A percentile compares a stretch with the other conserved stretches of the same genome.
Conservation (phyloP, 345 rosid species). For the Syzygium aqueum region DNA sequence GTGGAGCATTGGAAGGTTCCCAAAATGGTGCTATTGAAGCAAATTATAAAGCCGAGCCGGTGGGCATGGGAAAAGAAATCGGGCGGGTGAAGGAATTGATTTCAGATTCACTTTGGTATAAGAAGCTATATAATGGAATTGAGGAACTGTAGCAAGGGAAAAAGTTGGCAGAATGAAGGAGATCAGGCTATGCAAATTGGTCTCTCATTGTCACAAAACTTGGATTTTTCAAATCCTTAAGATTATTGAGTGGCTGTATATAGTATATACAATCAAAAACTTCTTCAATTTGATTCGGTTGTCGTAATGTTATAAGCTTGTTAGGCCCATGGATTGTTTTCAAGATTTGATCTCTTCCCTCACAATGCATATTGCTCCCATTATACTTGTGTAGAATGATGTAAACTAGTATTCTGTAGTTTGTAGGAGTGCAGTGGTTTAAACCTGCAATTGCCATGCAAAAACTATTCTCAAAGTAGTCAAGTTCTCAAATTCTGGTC, state of each 20-base stretch:
- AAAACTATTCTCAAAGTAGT: background rate
- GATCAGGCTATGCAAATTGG: background rate
- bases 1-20: slow-evolving; percentile 95
- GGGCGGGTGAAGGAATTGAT: slow-evolving; percentile 4
- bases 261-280: background rate
- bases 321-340: background rate
- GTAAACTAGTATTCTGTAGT: background rate
- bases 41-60: slow-evolving; percentile 62
- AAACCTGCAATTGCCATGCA: background rate
- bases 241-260: background rate
- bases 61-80: slow-evolving; percentile 17
- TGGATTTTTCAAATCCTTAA: background rate
- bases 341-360: background rate
- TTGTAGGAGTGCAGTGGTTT: background rate
- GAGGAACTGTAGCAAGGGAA: background rate
- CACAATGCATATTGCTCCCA: background rate
- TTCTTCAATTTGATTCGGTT: background rate
- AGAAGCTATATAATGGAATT: background rate
- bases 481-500: background rate
- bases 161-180: background rate
- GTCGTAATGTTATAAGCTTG: background rate
- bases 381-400: background rate
- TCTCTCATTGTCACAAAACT: background rate
- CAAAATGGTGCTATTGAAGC: slow-evolving; percentile 72
- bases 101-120: background rate